Conservation (phyloP, 768 basidiomycete species). For the Rhizopogon vesiculosus region DNA sequence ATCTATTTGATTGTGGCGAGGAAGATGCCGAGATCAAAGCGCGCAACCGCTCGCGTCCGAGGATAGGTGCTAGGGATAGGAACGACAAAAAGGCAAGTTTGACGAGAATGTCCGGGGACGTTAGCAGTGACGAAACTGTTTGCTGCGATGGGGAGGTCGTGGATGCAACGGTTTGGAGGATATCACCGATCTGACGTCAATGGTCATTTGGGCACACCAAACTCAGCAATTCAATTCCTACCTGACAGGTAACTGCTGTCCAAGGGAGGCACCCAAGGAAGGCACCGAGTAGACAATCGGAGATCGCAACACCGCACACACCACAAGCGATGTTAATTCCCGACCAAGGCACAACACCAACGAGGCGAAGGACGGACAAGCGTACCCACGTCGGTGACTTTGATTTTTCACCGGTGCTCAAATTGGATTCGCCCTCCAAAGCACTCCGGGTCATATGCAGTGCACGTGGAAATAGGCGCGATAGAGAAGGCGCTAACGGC, state of each 20-base stretch:
- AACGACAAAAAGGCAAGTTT: conserved; percentile 83
- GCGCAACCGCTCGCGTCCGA: conserved; percentile 65
- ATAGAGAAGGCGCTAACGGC: conserved; percentile 81
- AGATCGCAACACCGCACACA: conserved; percentile 74
- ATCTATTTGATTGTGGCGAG: conserved; percentile 13
- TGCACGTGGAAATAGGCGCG: conserved; percentile 77
- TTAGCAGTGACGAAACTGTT: conserved; percentile 79
- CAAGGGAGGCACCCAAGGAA: conserved; percentile 85
- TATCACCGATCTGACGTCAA: conserved; percentile 68
- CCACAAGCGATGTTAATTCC: conserved; percentile 97
- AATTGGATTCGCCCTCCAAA: conserved; percentile 61
- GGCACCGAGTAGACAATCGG: conserved; percentile 73
- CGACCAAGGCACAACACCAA: conserved; percentile 95
- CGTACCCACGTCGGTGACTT: conserved; percentile 69
- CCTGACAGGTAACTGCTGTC: conserved; percentile 91
- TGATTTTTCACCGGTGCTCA: conserved; percentile 29
- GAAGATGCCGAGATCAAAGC: conserved; percentile 41
- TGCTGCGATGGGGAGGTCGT: conserved; percentile 66
- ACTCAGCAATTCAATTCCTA: conserved; percentile 28
- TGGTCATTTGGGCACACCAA: conserved; percentile 1
- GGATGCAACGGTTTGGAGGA: conserved; percentile 78
- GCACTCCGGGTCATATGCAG: conserved; percentile 81
- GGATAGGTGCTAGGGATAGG: conserved; percentile 82
- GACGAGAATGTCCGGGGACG: conserved; percentile 76
- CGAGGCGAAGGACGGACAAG: conserved; percentile 79